Conservation (phyloP, 176 grass and related monocot species). For the Alopecurus myosuroides region DNA sequence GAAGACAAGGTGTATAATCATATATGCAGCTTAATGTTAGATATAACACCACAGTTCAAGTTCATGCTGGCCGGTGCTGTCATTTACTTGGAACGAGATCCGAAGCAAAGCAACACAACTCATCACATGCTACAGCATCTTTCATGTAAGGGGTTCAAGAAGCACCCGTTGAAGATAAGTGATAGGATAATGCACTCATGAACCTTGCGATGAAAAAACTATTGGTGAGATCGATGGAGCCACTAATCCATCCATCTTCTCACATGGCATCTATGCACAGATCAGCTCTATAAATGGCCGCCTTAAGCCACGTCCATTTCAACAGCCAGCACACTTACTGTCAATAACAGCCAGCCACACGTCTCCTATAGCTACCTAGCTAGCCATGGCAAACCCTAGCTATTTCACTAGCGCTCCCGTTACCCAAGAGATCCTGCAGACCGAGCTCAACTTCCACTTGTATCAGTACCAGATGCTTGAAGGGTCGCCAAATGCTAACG, state of each 20-base stretch:
- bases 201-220: not conserved
- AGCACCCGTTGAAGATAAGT: not conserved
- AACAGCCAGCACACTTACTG: not conserved
- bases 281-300: not conserved
- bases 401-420: not conserved
- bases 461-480: not conserved
- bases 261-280: not conserved
- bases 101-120: too few species aligned
- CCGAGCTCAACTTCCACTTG: not conserved
- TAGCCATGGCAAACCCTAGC: not conserved
- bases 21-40: too few species aligned
- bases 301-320: too few species aligned
- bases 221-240: not conserved
- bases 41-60: too few species aligned
- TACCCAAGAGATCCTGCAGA: not conserved
- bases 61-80: not conserved
- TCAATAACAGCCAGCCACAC: not conserved
- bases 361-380: not conserved
- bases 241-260: not conserved
- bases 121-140: not conserved
- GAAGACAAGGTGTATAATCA: too few species aligned
- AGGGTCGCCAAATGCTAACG: not conserved
- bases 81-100: not conserved
- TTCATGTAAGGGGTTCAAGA: too few species aligned
- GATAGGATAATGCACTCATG: not conserved